Conservation (phyloP, 2,329 filamentous ascomycete species). For the Talaromyces sp. region DNA sequence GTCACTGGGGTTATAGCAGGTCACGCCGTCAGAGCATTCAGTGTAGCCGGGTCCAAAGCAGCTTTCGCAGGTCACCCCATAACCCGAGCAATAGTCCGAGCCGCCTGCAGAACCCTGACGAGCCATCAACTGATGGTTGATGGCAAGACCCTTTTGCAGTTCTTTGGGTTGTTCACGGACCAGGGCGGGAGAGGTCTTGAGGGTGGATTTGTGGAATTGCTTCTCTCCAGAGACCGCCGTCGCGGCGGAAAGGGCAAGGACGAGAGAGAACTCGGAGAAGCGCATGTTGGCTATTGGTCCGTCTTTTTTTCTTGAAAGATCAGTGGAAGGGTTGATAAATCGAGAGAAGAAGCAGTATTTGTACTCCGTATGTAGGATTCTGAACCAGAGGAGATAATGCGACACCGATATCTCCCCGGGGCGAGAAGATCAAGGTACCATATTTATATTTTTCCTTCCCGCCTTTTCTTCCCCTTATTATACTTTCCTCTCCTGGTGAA, state of each 20-base stretch:
- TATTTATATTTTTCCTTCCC: neutral
- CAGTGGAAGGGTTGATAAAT: neutral
- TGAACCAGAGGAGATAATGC: neutral
- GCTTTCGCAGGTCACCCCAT: slow-evolving; percentile 4
- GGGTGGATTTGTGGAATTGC: neutral
- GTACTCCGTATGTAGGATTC: neutral
- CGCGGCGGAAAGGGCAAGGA: slow-evolving; percentile 6
- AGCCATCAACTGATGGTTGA: neutral
- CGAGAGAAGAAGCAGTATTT: neutral
- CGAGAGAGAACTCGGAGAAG: slow-evolving; percentile 4
- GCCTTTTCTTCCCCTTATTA: neutral
- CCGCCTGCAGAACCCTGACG: slow-evolving; percentile 9
- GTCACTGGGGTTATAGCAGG: slow-evolving; percentile 1
- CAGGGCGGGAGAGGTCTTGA: slow-evolving; percentile 1
- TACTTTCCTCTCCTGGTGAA: neutral
- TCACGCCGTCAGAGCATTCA: slow-evolving; percentile 1
- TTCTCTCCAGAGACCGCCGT: slow-evolving; percentile 3
- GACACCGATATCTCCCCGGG: neutral
- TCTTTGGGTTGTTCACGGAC: neutral
- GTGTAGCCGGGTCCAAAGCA: slow-evolving; percentile 6
- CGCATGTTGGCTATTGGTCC: slow-evolving; percentile 2
- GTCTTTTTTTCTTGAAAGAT: neutral
- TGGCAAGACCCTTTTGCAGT: slow-evolving; percentile 1
- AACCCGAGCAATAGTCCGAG: slow-evolving; percentile 1
- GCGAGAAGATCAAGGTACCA: neutral